Evolutionary conservation across 2,329 filamentous ascomycete genomes (phyloP), one percentile per base, ranked within the genome.

Genomic region (Exophiala calicioides): DNA sequence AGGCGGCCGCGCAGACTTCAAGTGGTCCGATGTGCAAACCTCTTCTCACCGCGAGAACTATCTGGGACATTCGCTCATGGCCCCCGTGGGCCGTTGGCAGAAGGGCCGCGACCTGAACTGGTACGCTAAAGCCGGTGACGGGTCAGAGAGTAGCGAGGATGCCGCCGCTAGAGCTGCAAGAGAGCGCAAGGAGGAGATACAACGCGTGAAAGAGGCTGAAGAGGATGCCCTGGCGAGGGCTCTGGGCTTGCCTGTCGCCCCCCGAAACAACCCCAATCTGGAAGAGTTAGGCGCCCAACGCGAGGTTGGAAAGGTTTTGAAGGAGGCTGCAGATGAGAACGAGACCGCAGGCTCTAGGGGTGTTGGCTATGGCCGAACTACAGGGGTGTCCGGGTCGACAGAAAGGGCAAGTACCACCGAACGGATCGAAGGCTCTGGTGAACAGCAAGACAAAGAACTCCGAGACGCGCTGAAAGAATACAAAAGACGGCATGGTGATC

Each of bases 1-100:
- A 58, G 93, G 93, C 62, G 93, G 93, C 51, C 79, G 77, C 64
- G 86, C 86, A 68, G 90, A 96, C 68, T 98, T 98, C 74, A 90
- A 85, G 71, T 97, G 93, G 93, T 87, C 91, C 57, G 90, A 96
- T 59, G 91, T 98, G 63, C 85, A 91, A 65, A 82, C 77, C 56
- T 94, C 90, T 38, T 73, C 79, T 16, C 90, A 95, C 63, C 90
- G 93, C 67, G 90, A 98, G 68, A 95, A 85, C 65, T 86, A 85
- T 67, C 85, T 96, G 5, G 90, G 90, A 41, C 90, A 96, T 72
- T 93, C 87, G 49, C 71, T 96, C 48, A 95, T 91, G 76, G 90
- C 90, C 0, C 88, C 90, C 0, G 90, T 95, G 3, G 90, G 90
- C 5, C 85, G 90, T 57, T 96, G 90, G 90, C 88, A 93, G 62